Evolutionary conservation across 2,329 filamentous ascomycete genomes (phyloP), one percentile per base, ranked within the genome.

Genomic region (Xylaria sp.): DNA sequence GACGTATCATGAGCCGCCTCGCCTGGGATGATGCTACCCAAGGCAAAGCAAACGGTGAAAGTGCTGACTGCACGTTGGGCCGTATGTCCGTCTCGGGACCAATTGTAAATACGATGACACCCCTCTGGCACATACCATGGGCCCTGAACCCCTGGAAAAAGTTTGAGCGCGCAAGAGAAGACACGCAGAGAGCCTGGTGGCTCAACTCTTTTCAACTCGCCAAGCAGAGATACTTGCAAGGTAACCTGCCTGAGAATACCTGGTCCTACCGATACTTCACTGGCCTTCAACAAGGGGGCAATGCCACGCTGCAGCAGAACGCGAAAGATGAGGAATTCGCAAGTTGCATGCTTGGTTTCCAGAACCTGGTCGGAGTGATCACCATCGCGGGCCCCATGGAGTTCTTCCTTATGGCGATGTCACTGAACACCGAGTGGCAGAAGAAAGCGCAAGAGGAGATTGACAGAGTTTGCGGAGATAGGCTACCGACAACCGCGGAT

Each of bases 371-470:
- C 12, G 82, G 82, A 7, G 80, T 83, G 9, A 77, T 83, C 33
- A 83, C 82, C 9, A 80, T 83, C 59, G 78, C 77, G 12, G 81
- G 81, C 1, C 81, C 81, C 8, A 70, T 83, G 67, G 79, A 83
- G 71, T 83, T 82, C 74, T 83, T 83, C 72, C 67, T 82, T 53
- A 82, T 83, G 81, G 78, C 79, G 56, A 83, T 85, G 82, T 77
- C 77, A 23, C 73, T 84, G 65, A 78, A 84, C 65, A 83, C 84
- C 0, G 78, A 82, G 66, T 85, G 83, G 79, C 80, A 84, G 69
- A 74, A 70, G 58, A 82, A 80, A 68, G 80, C 82, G 4, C 84
- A 87, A 70, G 83, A 81, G 47, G 85, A 88, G 71, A 79, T 88
- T 14, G 85, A 88, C 66, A 73, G 78, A 8, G 82, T 86, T 1